Conservation (phyloP, 306 rosid species). For the Aeschynomene evenia region DNA sequence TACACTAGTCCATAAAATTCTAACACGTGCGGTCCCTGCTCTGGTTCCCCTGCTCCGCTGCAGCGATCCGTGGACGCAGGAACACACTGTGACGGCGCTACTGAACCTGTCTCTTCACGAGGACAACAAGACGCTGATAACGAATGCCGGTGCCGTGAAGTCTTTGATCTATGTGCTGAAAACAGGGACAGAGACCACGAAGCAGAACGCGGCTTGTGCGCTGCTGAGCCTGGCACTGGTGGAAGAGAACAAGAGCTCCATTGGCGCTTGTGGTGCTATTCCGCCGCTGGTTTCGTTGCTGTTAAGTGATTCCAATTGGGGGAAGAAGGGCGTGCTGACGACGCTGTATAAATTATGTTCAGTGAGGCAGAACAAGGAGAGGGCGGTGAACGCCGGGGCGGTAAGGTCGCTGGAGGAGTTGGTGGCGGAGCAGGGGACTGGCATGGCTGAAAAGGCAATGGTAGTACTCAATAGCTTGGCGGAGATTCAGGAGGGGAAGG, state of each 20-base stretch:
- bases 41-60: slow-evolving; percentile 75
- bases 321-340: slow-evolving; percentile 79
- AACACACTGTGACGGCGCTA: slow-evolving; percentile 79
- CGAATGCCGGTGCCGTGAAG: slow-evolving; percentile 69
- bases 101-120: slow-evolving; percentile 76
- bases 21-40: slow-evolving; percentile 75
- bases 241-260: slow-evolving; percentile 75
- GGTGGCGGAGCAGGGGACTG: slow-evolving; percentile 76
- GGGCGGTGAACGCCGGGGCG: slow-evolving; percentile 45
- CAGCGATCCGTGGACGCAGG: slow-evolving; percentile 84
- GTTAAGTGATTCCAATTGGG: slow-evolving; percentile 61
- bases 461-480: slow-evolving; percentile 79
- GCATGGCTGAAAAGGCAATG: slow-evolving; percentile 80
- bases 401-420: slow-evolving; percentile 58
- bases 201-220: slow-evolving; percentile 90
- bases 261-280: slow-evolving; percentile 80
- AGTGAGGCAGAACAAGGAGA: slow-evolving; percentile 65
- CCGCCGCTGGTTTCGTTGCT: slow-evolving; percentile 72
- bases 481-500: slow-evolving; percentile 60
- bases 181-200: slow-evolving; percentile 77
- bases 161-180: slow-evolving; percentile 69
- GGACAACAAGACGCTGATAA: slow-evolving; percentile 58
- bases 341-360: slow-evolving; percentile 81
- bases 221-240: slow-evolving; percentile 65
- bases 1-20: no score